Evolutionary conservation across 1,284 basidiomycete genomes (phyloP), one percentile per base, ranked within the genome.

Genomic region (Papiliotrema terrestris): DNA sequence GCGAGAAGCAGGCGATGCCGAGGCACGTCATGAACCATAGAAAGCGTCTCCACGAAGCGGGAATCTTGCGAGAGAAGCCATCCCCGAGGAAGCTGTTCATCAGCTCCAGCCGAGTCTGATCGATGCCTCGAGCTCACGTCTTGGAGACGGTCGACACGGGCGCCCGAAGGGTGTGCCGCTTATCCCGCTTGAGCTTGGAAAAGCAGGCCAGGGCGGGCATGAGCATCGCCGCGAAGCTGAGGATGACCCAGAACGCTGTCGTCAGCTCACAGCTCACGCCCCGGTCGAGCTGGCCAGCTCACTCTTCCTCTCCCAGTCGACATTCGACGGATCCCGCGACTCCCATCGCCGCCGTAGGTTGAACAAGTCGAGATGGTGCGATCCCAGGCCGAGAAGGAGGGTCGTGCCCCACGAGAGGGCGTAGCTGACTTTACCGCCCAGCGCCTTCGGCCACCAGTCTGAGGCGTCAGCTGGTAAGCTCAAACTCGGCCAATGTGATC

Each of bases 301-400:
- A 72, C 81, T 82, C 67, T 83, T 83, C 6, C 81, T 68, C 65
- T 82, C 80, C 82, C 81, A 83, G 57, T 83, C 81, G 8, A 79
- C 65, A 35, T 73, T 69, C 5, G 55, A 58, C 1, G 58, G 63
- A 47, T 68, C 68, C 22, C 58, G 48, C 8, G 48, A 57, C 42
- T 58, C 60, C 60, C 56, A 66, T 45, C 60, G 62, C 51, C 52
- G 69, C 56, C 69, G 59, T 29, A 75, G 48, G 11, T 63, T 57
- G 59, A 80, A 78, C 29, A 78, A 61, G 57, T 80, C 75, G 8
- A 78, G 68, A 39, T 77, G 68, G 67, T 83, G 81, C 4, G 81
- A 69, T 2, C 73, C 48, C 29, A 76, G 76, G 0, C 82, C 82
- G 14, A 78, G 59, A 5, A 71, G 54, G 9, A 83, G 66, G 17